These are phyloP conservation scores for Rutstroemia sp. DNA, from an alignment of 2,329 filamentous ascomycete species.

Conservation along the genomic window DNA sequence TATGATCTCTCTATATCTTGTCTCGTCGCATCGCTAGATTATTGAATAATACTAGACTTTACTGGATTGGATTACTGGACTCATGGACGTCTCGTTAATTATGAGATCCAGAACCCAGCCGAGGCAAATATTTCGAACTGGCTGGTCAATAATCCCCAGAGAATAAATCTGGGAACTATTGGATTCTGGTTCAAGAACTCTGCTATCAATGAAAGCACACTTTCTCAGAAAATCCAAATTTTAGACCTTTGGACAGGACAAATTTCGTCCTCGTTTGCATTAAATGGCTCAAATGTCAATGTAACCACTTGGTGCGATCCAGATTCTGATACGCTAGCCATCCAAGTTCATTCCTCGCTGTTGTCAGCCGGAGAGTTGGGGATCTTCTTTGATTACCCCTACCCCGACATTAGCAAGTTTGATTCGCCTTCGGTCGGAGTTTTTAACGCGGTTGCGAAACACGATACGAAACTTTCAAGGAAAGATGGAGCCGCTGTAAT, in stretches of 20 bases:
- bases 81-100: conserved; percentile 36
- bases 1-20: background rate
- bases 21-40: conserved; percentile 16
- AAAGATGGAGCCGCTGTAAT: conserved; percentile 27
- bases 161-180: conserved; percentile 37
- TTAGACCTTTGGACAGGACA: conserved; percentile 33
- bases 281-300: conserved; percentile 28
- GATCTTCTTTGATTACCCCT: conserved; percentile 38
- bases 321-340: conserved; percentile 32
- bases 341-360: conserved; percentile 33
- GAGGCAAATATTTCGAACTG: conserved; percentile 37
- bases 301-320: conserved; percentile 35
- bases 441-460: conserved; percentile 34
- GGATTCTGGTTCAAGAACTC: conserved; percentile 31
- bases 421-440: conserved; percentile 36
- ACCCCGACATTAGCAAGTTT: conserved; percentile 36
- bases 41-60: background rate
- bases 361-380: conserved; percentile 29
- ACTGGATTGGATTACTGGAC: conserved; percentile 29
- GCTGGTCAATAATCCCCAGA: conserved; percentile 43
- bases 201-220: conserved; percentile 26
- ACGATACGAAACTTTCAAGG: conserved; percentile 29
- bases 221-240: conserved; percentile 30
- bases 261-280: conserved; percentile 33
- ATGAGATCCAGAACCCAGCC: conserved; percentile 35